Evolutionary conservation across 495 filamentous ascomycete species (phyloP), one percentile per base, ranked within the genome.

Genomic region (Zalerion maritima): DNA sequence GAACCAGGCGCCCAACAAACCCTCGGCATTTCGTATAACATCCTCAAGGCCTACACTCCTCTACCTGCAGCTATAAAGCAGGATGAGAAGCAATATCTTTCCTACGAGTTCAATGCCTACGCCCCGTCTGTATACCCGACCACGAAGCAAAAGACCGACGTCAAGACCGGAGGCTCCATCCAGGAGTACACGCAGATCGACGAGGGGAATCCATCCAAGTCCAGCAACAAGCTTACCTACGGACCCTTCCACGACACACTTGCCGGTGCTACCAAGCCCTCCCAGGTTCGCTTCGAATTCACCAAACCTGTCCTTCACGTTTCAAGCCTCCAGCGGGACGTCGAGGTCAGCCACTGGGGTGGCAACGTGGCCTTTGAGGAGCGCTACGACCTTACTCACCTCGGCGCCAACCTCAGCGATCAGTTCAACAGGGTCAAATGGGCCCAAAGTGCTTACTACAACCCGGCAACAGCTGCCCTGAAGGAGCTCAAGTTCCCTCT

Each of bases 301-400:
- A 97, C 84, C 24, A 83, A 81, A 51, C 91, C 89, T 4, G 58
- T 97, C 22, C 76, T 73, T 31, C 80, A 83, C 41, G 67, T 78
- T 21, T 70, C 68, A 11, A 52, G 69, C 4, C 60, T 94, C 24
- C 81, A 94, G 61, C 75, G 89, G 14, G 85, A 94, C 42, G 57
- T 97, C 33, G 87, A 96, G 52, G 78, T 96, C 37, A 89, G 81
- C 41, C 91, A 96, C 50, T 97, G 89, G 89, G 89, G 89, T 36
- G 91, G 89, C 14, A 96, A 96, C 49, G 55, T 96, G 22, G 89
- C 87, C 0, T 78, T 79, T 15, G 91, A 97, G 50, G 89, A 97
- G 52, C 73, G 84, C 28, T 94, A 94, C 63, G 81, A 73, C 55
- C 69, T 94, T 39, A 69, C 69, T 45, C 92, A 96, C 64, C 69